Base-by-base conservation (phyloP, 306 rosid genomes). In the Luffa aegyptiaca region DNA sequence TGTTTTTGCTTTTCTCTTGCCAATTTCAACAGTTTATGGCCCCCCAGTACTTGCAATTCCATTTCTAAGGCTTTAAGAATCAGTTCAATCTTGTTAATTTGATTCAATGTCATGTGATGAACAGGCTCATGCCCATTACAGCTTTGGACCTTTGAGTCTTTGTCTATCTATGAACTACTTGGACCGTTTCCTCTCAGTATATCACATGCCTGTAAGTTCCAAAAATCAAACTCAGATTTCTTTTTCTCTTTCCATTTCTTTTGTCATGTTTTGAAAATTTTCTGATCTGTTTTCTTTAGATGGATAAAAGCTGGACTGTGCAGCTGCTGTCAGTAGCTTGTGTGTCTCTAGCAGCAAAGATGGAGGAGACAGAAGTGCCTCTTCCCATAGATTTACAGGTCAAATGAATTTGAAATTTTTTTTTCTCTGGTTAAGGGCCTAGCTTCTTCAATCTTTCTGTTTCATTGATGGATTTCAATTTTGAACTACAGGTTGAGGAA, bases 321-420 rank as follows among this genome's bases (percentile, higher is more conserved):
- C 90, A 89, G 83, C 79, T 89, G 86, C 80, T 89, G 73, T 94
- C 91, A 61, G 80, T 90, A 52, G 91, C 93, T 76, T 94, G 98
- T 88, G 78, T 90, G 49, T 88, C 90, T 76, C 75, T 90, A 77
- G 97, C 93, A 71, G 84, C 94, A 11, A 94, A 92, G 83, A 81
- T 90, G 90, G 96, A 90, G 57, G 98, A 90, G 76, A 69, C 78
- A 42, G 84, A 80, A 55, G 84, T 83, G 45, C 94, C 92, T 44
- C 81, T 62, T 39, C 41, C 70, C 79, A 79, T 80, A 45, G 89
- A 90, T 70, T 84, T 90, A 68, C 90, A 85, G 94, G 97, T 92
- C 85, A 56, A 57, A 75, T 84, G 74, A 41, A 20, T 20, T 18
- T 35, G 6, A 18, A 39, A 33, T 11, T 8, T 10, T 3, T 5